Evolutionary conservation across 2,329 filamentous ascomycete genomes (phyloP), one percentile per base, ranked within the genome.

Genomic region (Pseudopyricularia cyperi): DNA sequence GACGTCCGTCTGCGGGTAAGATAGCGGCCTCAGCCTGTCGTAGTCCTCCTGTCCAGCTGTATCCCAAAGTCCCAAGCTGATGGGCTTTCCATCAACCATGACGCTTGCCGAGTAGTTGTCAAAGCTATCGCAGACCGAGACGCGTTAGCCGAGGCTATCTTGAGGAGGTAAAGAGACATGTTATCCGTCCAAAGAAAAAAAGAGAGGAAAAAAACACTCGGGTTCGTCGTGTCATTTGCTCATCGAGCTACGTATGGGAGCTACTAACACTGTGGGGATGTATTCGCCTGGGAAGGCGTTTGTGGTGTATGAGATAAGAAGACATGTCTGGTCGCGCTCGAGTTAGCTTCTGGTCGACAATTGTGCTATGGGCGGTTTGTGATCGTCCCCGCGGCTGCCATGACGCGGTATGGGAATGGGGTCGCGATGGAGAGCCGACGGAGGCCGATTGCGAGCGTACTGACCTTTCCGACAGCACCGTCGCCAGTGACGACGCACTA

Each of bases 261-360:
- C 33, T 46, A 76, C 85, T 70, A 73, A 93, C 87, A 98, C 93
- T 62, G 93, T 98, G 60, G 93, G 93, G 62, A 98, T 97, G 72
- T 98, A 98, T 77, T 98, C 93, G 70, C 93, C 93, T n/a, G 93
- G 93, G 69, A 98, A 98, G 59, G 93, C 93, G 75, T 97, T 98
- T 57, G 93, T 98, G 57, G 93, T 97, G 75, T 98, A 98, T 51
- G 91, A 97, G 68, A 98, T 98, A 63, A 98, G 83, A 55, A 98
- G 83, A 76, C 93, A 98, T 77, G 93, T 98, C 91, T 96, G 56
- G 39, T 50, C 60, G 17, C 37, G 4, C 19, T 11, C 3, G 11
- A 48, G 63, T 69, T 60, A 69, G 66, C 56, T 52, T 59, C 53
- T n/a, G n/a, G n/a, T n/a, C n/a, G n/a, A n/a, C n/a, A n/a, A n/a